Evolutionary conservation across 306 rosid genomes (phyloP), one percentile per base, ranked within the genome.

Genomic region (Aeschynomene evenia): DNA sequence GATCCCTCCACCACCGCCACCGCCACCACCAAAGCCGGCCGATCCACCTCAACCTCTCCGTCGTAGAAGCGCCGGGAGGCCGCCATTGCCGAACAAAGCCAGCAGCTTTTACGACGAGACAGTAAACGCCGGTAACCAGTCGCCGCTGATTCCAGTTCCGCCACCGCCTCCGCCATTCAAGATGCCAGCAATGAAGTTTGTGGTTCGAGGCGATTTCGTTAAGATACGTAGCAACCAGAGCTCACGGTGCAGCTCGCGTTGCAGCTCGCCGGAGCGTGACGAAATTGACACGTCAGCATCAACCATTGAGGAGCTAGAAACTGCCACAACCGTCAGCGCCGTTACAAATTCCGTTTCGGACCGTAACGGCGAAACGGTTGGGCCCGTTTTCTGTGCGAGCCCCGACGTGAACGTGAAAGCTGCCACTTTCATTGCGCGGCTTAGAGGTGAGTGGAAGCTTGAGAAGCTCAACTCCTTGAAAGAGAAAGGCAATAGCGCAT

Each of bases 401-500:
- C 99, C 96, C 4, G 95, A 94, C 26, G 97, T 91, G 20, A 85
- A 94, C 34, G 28, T 73, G 7, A 90, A 79, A 4, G 86, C 86
- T 2, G 28, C 83, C 9, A 74, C 76, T 1, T 82, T 82, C 76
- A 82, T 82, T 15, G 86, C 86, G 20, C 50, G 75, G 0, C 78
- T 75, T 0, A 66, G 79, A 22, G 79, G 75, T n/a, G 80, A 82
- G 50, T 82, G 86, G 86, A 82, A 57, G 48, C 66, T 82, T 0
- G 83, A 82, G 42, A 82, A 82, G 48, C 66, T 78, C 6, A 82
- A 82, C 49, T 82, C 86, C 1, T 34, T 82, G 66, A 82, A 60
- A 68, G 83, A 78, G 66, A 82, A 82, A 69, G 53, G 71, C 72
- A 71, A 64, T 28, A 78, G 7, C 62, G 56, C 72, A 36, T 29